These are phyloP conservation scores for Hansfordia pulvinata DNA, from an alignment of 2,329 filamentous ascomycete genomes.

Conservation along the genomic window DNA sequence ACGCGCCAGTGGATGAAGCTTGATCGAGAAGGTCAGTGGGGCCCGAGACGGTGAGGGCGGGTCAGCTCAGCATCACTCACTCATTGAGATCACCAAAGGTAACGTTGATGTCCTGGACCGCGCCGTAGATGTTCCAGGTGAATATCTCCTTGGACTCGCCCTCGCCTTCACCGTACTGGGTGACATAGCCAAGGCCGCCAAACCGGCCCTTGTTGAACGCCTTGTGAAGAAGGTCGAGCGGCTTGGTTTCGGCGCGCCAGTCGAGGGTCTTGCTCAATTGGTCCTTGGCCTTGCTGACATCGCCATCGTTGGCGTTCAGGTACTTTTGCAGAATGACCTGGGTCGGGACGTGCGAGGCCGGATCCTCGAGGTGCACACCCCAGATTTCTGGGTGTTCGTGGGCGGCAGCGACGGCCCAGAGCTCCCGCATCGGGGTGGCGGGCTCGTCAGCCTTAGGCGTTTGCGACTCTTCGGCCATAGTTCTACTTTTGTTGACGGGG, in stretches of 20 bases:
- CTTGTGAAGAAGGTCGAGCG: conserved; percentile 48
- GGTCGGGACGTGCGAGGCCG: conserved; percentile 50
- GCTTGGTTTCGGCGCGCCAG: conserved; percentile 71
- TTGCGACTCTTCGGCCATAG: no score
- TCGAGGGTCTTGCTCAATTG: conserved; percentile 69
- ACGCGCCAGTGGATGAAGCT: conserved; percentile 87
- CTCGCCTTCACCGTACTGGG: conserved; percentile 36
- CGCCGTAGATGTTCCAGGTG: conserved; percentile 90
- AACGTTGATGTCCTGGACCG: conserved; percentile 63
- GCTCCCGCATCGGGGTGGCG: conserved; percentile 14
- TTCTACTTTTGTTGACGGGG: no score
- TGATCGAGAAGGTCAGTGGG: conserved; percentile 2
- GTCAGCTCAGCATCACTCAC: conserved; percentile 33
- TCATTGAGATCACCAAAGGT: conserved; percentile 75
- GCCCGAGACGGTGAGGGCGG: conserved; percentile 1
- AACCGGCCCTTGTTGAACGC: conserved; percentile 60
- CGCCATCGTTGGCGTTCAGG: conserved; percentile 74
- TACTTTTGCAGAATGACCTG: conserved; percentile 87
- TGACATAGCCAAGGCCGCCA: conserved; percentile 66
- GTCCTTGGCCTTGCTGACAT: conserved; percentile 58
- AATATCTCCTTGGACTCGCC: conserved; percentile 46
- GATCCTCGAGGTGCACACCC: conserved; percentile 55
- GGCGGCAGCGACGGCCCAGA: conserved; percentile 13
- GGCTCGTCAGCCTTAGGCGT: conserved; percentile 12
- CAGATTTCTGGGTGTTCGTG: conserved; percentile 66